Evolutionary conservation across 2,329 filamentous ascomycete species (phyloP), one percentile per base, ranked within the genome.

Genomic region (Xylariaceae sp.): DNA sequence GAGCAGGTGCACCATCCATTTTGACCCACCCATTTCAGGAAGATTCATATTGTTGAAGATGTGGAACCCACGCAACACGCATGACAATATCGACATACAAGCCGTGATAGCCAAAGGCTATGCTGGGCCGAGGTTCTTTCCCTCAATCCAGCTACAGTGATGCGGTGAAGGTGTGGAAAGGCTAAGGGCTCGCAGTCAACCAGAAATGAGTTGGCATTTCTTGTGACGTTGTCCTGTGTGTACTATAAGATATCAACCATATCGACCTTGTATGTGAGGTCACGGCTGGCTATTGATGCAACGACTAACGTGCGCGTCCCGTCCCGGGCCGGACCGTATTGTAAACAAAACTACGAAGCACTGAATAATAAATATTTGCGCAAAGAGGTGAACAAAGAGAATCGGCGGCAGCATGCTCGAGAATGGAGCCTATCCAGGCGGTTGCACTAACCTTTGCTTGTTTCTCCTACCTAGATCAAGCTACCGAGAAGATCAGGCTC

Each of bases 21-120:
- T 97, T 63, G 83, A 91, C 63, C 88, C 89, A 54, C 86, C 88
- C 0, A 81, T 94, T 56, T 89, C 88, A 8, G 89, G 88, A 4
- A 82, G 89, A 54, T 95, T 88, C 68, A 87, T 97, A 50, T 72
- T 96, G 42, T 76, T 97, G 60, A 96, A 96, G 75, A 83, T 96
- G 69, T 96, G 90, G 88, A 91, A 86, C 64, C 87, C 88, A 1
- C 81, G 83, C 30, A 83, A 85, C 47, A 77, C 81, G 3, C 64
- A 68, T 4, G 76, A 76, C 55, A 95, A 95, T 65, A 95, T 96
- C 60, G 91, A 96, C 67, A 90, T 97, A 40, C 88, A 96, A 70
- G 89, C 86, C 45, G 85, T 96, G 29, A 80, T 91, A 55, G 88
- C 86, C 1, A 86, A 88, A 65, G 92, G 92, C 0, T 96, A 86